phyloP scores from a whole-genome alignment of 768 basidiomycete genomes.

The Clavulina sp. region DNA sequence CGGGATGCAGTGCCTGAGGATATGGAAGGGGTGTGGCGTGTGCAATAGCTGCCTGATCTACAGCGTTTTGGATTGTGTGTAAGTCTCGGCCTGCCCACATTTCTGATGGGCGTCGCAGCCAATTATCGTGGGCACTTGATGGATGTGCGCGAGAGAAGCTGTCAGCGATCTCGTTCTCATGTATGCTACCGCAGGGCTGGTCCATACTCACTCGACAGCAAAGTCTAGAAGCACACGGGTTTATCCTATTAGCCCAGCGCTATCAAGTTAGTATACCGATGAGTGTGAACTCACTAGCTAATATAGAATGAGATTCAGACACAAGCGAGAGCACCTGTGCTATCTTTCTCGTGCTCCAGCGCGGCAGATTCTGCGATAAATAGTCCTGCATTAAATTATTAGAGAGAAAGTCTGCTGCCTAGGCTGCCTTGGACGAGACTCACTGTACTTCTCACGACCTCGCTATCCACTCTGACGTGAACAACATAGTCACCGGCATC shows the following conservation, averaged over 20 bases:
- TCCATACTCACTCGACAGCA: neutral
- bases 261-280: too few species aligned
- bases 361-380: neutral
- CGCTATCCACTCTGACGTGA: conserved; percentile 12
- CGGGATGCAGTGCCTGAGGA: too few species aligned
- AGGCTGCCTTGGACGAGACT: too few species aligned
- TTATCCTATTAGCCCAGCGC: neutral
- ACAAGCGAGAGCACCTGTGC: conserved; percentile 4
- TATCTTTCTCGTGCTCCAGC: conserved; percentile 6
- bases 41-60: too few species aligned
- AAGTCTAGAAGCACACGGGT: neutral
- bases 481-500: conserved; percentile 20
- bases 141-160: too few species aligned
- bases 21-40: too few species aligned
- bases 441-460: neutral
- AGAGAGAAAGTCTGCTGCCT: neutral
- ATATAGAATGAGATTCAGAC: conserved; percentile 7
- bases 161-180: neutral
- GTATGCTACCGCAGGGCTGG: neutral
- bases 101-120: neutral
- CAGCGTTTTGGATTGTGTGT: neutral
- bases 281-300: conserved; percentile 7
- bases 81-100: neutral
- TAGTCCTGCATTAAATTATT: conserved; percentile 1
- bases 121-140: neutral